A percentile compares a stretch with the other conserved stretches of the same genome.
Evolutionary conservation across 257 asterid species (phyloP).

Genomic region (Apocynum venetum): DNA sequence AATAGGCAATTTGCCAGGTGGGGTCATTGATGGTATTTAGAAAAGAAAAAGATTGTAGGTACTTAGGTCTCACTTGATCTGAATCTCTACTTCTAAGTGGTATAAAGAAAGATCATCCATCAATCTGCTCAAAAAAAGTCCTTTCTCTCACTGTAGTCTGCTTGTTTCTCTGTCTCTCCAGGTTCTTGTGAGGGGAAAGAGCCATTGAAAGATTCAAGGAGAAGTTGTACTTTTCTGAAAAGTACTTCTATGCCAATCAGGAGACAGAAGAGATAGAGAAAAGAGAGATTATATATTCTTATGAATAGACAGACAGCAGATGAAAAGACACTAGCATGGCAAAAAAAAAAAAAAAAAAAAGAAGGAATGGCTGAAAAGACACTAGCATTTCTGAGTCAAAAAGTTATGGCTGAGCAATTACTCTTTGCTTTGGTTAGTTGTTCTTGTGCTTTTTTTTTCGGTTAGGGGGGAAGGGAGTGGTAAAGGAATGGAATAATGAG

Average conservation of each 20-base stretch:
- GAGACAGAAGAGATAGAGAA: not conserved
- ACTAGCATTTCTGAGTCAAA: not conserved
- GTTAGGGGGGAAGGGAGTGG: no score
- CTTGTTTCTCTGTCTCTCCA: not conserved
- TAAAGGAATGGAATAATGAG: no score
- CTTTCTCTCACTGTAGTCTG: not conserved
- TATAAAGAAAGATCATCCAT: no score
- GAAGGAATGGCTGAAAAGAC: no score
- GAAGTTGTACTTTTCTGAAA: conserved; percentile 1
- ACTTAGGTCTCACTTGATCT: no score
- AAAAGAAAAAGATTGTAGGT: no score
- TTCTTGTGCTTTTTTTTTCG: no score
- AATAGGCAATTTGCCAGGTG: no score
- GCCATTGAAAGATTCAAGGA: not conserved
- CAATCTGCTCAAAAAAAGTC: no score
- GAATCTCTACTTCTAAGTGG: no score
- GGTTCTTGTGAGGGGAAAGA: not conserved
- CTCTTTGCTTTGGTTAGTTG: not conserved
- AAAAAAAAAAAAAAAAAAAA: not conserved
- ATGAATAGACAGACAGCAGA: not conserved
- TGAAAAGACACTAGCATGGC: not conserved
- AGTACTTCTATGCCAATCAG: not conserved
- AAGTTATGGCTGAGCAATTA: not conserved
- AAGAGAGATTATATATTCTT: not conserved
- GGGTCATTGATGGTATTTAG: no score